A percentile compares a stretch with the other conserved stretches of the same genome.
Conservation (phyloP, 2,329 filamentous ascomycete genomes). For the Aspergillus awamori region DNA sequence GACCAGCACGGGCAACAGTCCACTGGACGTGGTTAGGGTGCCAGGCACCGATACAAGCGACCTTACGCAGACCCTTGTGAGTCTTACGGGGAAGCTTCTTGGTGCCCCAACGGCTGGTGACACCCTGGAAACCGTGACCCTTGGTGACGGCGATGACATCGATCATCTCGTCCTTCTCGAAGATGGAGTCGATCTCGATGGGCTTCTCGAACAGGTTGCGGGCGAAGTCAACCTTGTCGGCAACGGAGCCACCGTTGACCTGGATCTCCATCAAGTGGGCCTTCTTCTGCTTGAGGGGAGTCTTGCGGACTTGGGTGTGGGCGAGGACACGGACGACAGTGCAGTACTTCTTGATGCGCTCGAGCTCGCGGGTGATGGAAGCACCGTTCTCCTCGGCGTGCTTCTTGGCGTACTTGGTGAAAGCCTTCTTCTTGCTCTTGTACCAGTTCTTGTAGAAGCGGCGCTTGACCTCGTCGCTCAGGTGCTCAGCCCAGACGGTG, state of each 20-base stretch:
- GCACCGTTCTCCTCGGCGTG: conserved; percentile 91
- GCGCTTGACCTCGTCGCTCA: conserved; percentile 98
- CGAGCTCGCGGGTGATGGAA: conserved; percentile 93
- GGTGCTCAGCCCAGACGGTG: conserved; percentile 99
- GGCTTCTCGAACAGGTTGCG: conserved; percentile 99
- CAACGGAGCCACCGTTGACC: conserved; percentile 94
- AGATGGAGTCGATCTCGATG: conserved; percentile 87
- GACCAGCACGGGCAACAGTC: conserved; percentile 99
- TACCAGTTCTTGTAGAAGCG: conserved; percentile 99
- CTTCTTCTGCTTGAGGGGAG: conserved; percentile 99
- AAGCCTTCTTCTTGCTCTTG: conserved; percentile 99
- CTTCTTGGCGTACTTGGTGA: conserved; percentile 99
- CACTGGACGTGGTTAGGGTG: conserved; percentile 99
- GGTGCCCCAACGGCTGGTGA: conserved; percentile 97
- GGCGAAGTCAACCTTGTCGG: conserved; percentile 97
- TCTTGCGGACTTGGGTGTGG: conserved; percentile 99
- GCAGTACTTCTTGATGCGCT: conserved; percentile 99
- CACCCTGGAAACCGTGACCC: conserved; percentile 98
- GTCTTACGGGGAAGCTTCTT: conserved; percentile 99
- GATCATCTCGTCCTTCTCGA: conserved; percentile 99
- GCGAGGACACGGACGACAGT: conserved; percentile 98
- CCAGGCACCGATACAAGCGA: conserved; percentile 99
- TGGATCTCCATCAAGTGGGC: conserved; percentile 99
- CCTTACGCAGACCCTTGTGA: conserved; percentile 99
- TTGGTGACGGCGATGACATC: conserved; percentile 99